phyloP scores from a whole-genome alignment of 1,284 basidiomycete species.

The Leccinum angustisporum region DNA sequence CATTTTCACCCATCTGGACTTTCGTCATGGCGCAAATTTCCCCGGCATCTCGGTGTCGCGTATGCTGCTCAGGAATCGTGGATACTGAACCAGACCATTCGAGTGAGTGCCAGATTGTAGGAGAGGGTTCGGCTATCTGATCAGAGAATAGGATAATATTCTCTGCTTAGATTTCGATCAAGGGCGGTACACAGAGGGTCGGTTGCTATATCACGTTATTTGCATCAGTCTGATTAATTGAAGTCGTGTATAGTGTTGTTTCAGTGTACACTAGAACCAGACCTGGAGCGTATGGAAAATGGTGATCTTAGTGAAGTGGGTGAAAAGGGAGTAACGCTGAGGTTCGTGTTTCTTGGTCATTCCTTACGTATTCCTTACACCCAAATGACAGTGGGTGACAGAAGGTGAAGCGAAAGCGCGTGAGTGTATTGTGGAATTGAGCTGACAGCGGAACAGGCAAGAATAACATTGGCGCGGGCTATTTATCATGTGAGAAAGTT shows the following conservation, averaged over 20 bases:
- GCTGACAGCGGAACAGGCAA: slow-evolving; percentile 24
- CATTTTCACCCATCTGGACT: slow-evolving; percentile 8
- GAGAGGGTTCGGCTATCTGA: slow-evolving; percentile 26
- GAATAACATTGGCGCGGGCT: slow-evolving; percentile 44
- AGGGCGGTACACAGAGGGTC: slow-evolving; percentile 11
- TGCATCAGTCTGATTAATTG: background rate
- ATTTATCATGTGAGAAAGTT: slow-evolving; percentile 40
- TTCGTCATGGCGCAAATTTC: slow-evolving; percentile 51
- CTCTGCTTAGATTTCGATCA: slow-evolving; percentile 10
- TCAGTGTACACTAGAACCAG: slow-evolving; percentile 59
- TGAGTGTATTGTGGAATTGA: background rate
- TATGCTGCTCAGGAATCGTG: slow-evolving; percentile 68
- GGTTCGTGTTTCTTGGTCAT: slow-evolving; percentile 9
- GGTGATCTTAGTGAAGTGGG: slow-evolving; percentile 46
- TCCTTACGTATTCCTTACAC: background rate
- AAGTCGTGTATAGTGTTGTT: slow-evolving; percentile 41
- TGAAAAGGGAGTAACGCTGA: slow-evolving; percentile 32
- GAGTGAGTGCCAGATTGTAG: slow-evolving; percentile 19
- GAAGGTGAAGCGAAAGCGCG: slow-evolving; percentile 5
- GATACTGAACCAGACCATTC: slow-evolving; percentile 54
- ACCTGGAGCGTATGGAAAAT: slow-evolving; percentile 56
- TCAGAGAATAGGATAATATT: slow-evolving; percentile 9
- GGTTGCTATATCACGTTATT: background rate
- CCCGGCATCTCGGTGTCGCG: slow-evolving; percentile 54
- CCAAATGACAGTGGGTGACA: slow-evolving; percentile 8